Base-by-base conservation (phyloP, 345 rosid genomes). In the Raphanus sativus region DNA sequence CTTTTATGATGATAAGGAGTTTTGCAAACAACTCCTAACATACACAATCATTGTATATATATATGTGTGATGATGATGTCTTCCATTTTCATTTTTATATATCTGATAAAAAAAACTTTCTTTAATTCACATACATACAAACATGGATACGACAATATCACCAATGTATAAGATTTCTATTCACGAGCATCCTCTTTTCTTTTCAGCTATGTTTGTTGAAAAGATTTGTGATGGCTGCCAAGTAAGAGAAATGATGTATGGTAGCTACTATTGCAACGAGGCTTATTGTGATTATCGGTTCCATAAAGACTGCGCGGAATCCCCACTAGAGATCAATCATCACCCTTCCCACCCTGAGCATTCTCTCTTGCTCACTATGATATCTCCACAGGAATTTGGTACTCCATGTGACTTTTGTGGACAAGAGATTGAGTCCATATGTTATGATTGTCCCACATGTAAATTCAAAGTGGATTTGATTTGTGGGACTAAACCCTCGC, bases 281-380 rank as follows among this genome's bases (percentile, higher is more conserved):
- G 4, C 30, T 56, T 0, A 2, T 1, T 56, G 64, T 56, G 0
- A 0, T 11, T 0, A 0, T 3, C 4, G 62, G 40, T 71, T 71
- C 75, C 75, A 71, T 48, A 71, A 61, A 16, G 75, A 71, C 3
- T 71, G 75, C 0, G 67, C 45, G 0, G 60, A 71, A 15, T 26
- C 67, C 3, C 67, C 67, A 71, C 24, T 16, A 33, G 75, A 71
- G 29, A 40, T 71, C 59, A 71, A 56, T 56, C 61, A 71, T 50
- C 75, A 71, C 59, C 42, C 45, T 28, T 61, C 21, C 4, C 75
- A 71, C 11, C 45, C 33, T 1, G 16, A 70, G 9, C 74, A 70
- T 70, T 50, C 64, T 70, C 52, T 56, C 3, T 1, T 32, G 3
- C 64, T 55, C 17, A 33, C 11, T 1, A 21, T 12, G 21, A 21